Evolutionary conservation across 306 rosid genomes (phyloP).

Genomic region (Rubus parviflorus): DNA sequence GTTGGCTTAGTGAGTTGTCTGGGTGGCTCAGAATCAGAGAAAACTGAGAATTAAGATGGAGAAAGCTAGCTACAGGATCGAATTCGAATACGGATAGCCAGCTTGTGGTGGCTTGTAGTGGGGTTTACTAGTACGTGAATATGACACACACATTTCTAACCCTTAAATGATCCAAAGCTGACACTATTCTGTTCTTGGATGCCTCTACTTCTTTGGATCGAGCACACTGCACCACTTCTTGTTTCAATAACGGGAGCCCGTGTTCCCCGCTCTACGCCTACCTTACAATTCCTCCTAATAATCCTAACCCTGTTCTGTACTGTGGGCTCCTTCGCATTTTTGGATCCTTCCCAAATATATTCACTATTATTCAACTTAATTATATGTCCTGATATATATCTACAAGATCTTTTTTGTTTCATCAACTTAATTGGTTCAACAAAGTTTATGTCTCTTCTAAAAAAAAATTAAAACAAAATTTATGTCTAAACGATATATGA

Average conservation of each 20-base stretch:
- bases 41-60: background rate
- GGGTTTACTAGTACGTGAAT: conserved; percentile 20
- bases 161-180: conserved; percentile 24
- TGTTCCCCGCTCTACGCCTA: conserved; percentile 12
- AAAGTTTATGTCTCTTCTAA: too few relatives aligned
- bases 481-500: background rate
- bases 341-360: background rate
- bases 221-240: conserved; percentile 33
- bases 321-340: conserved; percentile 1
- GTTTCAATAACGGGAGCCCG: conserved; percentile 38
- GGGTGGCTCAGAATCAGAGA: conserved; percentile 23
- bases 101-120: conserved; percentile 14
- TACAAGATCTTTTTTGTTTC: too few relatives aligned
- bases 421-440: too few relatives aligned
- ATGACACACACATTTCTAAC: conserved; percentile 40
- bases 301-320: conserved; percentile 8
- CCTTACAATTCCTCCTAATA: conserved; percentile 9
- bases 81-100: conserved; percentile 1
- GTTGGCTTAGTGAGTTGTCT: background rate
- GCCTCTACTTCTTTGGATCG: conserved; percentile 6
- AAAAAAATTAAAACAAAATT: too few relatives aligned
- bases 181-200: conserved; percentile 14
- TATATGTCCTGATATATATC: too few relatives aligned
- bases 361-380: background rate
- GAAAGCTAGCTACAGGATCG: background rate